Evolutionary conservation across 1,284 basidiomycete genomes (phyloP), one percentile per base, ranked within the genome.

Genomic region (Ceratobasidium sp.): DNA sequence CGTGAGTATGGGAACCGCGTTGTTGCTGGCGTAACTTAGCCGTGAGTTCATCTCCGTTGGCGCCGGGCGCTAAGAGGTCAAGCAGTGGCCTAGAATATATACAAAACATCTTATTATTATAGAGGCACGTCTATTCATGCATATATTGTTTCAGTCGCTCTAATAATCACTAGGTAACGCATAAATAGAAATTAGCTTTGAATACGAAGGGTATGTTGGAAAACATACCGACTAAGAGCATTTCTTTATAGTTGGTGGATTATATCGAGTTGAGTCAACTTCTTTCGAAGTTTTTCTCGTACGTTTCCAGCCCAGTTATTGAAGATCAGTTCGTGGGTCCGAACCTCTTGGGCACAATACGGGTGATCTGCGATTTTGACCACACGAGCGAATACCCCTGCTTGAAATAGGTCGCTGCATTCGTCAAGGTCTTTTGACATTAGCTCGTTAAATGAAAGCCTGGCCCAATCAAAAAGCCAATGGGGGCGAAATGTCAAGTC

Each of bases 401-500:
- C 53, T 5, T 36, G 5, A 21, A 57, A 57, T 16, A 57, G 10
- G n/a, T 14, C 53, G 16, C n/a, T 10, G 34, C 53, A 57, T 3
- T 57, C 53, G 16, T 57, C 53, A 8, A 57, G 10, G 18, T n/a
- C 28, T n/a, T 57, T 36, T 2, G 53, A 3, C 18, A n/a, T 5
- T 6, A 57, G 53, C 53, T 36, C 30, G 14, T 57, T 36, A 30
- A 57, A 57, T 28, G 53, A 28, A 18, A 34, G 3, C 30, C 53
- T 34, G 8, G 30, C 34, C 53, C 53, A 57, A 36, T 57, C 53
- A n/a, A 36, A 36, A 18, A 57, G 34, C 53, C 53, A 57, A n/a
- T 36, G 28, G 10, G 53, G 53, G 21, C 48, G 48, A 16, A 50
- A 50, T 9, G 3, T 28, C 6, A 28, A 28, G 23, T 50, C 48